Evolutionary conservation across 768 basidiomycete genomes (phyloP), one percentile per base, ranked within the genome.

Genomic region (Suillus subalutaceus): DNA sequence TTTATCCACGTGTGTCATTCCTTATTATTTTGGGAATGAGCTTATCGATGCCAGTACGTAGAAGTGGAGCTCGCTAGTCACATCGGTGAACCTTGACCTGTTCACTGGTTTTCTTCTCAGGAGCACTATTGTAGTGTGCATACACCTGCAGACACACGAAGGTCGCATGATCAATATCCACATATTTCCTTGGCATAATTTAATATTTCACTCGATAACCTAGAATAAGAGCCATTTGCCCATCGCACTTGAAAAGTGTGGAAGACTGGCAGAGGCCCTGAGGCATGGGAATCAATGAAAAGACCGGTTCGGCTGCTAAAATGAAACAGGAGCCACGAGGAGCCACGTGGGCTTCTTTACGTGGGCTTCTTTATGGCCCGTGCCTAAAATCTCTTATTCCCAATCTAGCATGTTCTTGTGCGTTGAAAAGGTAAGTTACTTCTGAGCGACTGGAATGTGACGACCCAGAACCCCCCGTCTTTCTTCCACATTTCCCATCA

Each of bases 371-470:
- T 61, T 46, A 74, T 77, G 77, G 77, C 77, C 6, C 62, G 73
- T 78, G 69, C 63, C 15, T 41, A 50, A 58, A 74, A 78, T 70
- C 71, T 67, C 57, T 67, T 63, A 66, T 74, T 74, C 77, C 78
- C 75, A 78, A 81, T 83, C 78, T 73, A 78, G 81, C 65, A 32
- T 72, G 72, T 74, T 78, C 81, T 79, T 80, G 75, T 81, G 71
- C 73, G 72, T 50, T 77, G 65, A 78, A 78, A 79, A 80, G 73
- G 74, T 69, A 71, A 66, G 64, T n/a, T 35, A 56, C 55, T n/a
- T n/a, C 20, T 55, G 18, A n/a, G 67, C 46, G 43, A 64, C 65
- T 63, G 46, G 63, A 58, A 71, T 72, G 65, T 57, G 57, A 59
- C 63, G 53, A 63, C 65, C 65, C 68, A 64, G 50, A 43, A 62